Base-by-base conservation (phyloP, 306 rosid species). In the Quercus ilex region DNA sequence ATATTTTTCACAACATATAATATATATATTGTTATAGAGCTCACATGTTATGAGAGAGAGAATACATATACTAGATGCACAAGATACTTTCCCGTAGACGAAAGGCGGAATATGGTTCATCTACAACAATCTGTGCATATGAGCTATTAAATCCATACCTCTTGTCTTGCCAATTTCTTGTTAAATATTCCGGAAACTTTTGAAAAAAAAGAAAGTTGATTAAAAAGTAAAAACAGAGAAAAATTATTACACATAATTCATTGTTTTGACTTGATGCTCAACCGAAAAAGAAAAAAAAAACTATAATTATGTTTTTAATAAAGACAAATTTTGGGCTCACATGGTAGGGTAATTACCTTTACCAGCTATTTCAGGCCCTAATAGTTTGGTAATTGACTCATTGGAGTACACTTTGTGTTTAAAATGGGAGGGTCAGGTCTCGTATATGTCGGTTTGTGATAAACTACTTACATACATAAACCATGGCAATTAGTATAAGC, bases 191-290 rank as follows among this genome's bases (percentile, higher is more conserved):
- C 5, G 1, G 4, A 58, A 20, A 58, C 15, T 59, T 23, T 74
- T 74, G 71, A 70, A 5, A 13, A 65, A 67, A 57, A 55, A 33
- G 55, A 79, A 59, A 68, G 74, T 55, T 79, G 53, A 62, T 69
- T 77, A 58, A 43, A 51, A 75, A 68, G 64, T 77, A 58, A 43
- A 51, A 75, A 56, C 65, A 76, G 74, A 73, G 82, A 74, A 70
- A 75, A 71, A 58, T 69, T 15, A 82, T 75, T 41, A 55, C 82
- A 69, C 75, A 77, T 86, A 18, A 79, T 85, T 69, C 74, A 79
- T 25, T 77, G 81, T 35, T 83, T 85, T 75, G 88, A 88, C 86
- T 90, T 86, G 81, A 74, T 78, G 49, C 59, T 59, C 60, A 74
- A 75, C 80, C 3, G 46, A 41, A 41, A 41, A 41, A 41, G 46